Conservation (phyloP, 768 basidiomycete genomes). For the Vararia minispora region DNA sequence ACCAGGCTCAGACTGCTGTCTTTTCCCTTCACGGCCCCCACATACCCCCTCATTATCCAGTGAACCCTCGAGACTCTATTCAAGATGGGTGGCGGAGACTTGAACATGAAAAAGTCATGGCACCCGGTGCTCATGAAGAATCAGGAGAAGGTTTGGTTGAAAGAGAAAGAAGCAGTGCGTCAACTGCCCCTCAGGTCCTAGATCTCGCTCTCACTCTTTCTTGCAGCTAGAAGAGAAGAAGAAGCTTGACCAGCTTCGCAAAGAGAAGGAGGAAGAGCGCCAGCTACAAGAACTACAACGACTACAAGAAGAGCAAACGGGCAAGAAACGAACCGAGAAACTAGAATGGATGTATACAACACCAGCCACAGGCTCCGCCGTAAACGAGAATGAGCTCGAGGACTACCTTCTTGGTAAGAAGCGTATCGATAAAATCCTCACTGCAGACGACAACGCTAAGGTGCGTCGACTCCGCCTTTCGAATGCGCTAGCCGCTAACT, state of each 20-base stretch:
- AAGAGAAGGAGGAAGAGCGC: conserved; percentile 96
- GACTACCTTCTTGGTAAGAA: conserved; percentile 97
- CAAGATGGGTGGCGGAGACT: conserved; percentile 97
- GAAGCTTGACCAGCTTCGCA: conserved; percentile 91
- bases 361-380: conserved; percentile 79
- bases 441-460: conserved; percentile 87
- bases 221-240: conserved; percentile 93
- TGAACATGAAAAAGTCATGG: conserved; percentile 99
- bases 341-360: conserved; percentile 99
- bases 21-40: conserved; percentile 4
- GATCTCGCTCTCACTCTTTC: conserved; percentile 1
- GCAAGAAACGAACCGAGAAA: conserved; percentile 88
- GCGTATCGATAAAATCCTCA: conserved; percentile 91
- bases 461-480: conserved; percentile 24
- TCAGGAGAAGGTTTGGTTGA: conserved; percentile 98
- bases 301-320: conserved; percentile 90
- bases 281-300: conserved; percentile 94
- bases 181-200: neutral
- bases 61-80: conserved; percentile 14
- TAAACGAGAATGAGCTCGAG: conserved; percentile 87
- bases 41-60: conserved; percentile 4
- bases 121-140: conserved; percentile 96
- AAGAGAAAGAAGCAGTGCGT: conserved; percentile 92
- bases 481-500: conserved; percentile 10
- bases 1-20: too few relatives aligned